phyloP scores from a whole-genome alignment of 768 basidiomycete species.

The Leucocoprinus leucothites region DNA sequence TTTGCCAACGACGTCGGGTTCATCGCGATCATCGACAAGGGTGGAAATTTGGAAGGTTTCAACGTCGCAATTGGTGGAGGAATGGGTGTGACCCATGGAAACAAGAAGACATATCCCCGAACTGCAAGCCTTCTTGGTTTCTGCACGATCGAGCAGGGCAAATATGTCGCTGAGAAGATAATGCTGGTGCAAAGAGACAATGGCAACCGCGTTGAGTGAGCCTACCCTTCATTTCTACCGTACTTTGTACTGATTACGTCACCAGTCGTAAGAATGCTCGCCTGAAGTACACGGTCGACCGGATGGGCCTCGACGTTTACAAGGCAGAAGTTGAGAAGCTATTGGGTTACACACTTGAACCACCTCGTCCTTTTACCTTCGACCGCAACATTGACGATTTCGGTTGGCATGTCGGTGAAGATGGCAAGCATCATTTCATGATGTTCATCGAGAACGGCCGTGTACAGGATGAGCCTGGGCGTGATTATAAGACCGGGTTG shows the following conservation, averaged over 20 bases:
- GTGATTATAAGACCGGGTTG: slow-evolving; percentile 90
- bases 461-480: slow-evolving; percentile 88
- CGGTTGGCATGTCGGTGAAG: slow-evolving; percentile 87
- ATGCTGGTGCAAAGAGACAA: slow-evolving; percentile 94
- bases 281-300: slow-evolving; percentile 96
- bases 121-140: slow-evolving; percentile 87
- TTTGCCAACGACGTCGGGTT: slow-evolving; percentile 96
- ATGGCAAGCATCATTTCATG: slow-evolving; percentile 89
- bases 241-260: slow-evolving; percentile 1
- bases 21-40: slow-evolving; percentile 82
- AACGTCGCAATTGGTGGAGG: slow-evolving; percentile 94
- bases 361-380: slow-evolving; percentile 77
- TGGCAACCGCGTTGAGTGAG: slow-evolving; percentile 92
- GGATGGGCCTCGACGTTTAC: slow-evolving; percentile 87
- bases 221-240: slow-evolving; percentile 14
- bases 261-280: slow-evolving; percentile 78
- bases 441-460: slow-evolving; percentile 98
- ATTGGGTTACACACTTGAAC: slow-evolving; percentile 73
- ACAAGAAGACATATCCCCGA: slow-evolving; percentile 98
- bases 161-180: slow-evolving; percentile 85
- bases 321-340: slow-evolving; percentile 87
- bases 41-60: slow-evolving; percentile 84
- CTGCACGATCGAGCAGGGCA: slow-evolving; percentile 84
- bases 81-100: slow-evolving; percentile 99
- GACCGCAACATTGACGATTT: slow-evolving; percentile 91